phyloP scores from a whole-genome alignment of 1,284 basidiomycete genomes.

The Schizophyllum amplum region DNA sequence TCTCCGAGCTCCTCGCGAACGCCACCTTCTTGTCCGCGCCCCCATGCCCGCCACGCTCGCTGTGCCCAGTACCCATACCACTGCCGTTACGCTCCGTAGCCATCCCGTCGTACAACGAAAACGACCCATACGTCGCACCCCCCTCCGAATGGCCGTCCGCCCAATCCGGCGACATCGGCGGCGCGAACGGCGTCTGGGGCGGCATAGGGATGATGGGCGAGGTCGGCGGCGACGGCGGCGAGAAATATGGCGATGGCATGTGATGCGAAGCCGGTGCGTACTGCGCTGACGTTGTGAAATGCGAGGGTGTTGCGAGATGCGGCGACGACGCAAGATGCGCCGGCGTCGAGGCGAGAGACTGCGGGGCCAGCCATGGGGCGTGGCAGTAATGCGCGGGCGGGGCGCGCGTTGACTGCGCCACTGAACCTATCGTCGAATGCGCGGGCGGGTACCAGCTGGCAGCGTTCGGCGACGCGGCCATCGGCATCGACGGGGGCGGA shows the following conservation, averaged over 20 bases:
- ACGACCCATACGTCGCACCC: background rate
- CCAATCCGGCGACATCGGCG: too few species aligned
- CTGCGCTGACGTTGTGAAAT: background rate
- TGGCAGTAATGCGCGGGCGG: background rate
- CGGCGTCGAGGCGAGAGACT: background rate
- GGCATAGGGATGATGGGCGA: too few species aligned
- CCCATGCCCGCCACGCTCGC: background rate
- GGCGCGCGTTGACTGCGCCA: background rate
- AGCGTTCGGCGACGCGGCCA: background rate
- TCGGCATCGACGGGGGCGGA: background rate
- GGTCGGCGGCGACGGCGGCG: too few species aligned
- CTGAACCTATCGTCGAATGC: background rate
- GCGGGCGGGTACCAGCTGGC: background rate
- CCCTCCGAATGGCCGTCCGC: too few species aligned
- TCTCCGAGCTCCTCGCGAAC: background rate
- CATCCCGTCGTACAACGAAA: background rate
- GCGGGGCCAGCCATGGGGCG: background rate
- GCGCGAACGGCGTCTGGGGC: too few species aligned
- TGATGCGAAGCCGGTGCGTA: background rate
- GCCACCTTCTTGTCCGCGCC: background rate
- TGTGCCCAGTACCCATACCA: too few species aligned
- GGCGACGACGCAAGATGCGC: background rate
- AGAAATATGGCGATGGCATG: too few species aligned
- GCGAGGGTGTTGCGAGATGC: background rate
- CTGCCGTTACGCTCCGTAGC: too few species aligned